Conservation (phyloP, 352 stramenopile species). For the Phytophthora uliginosa region DNA sequence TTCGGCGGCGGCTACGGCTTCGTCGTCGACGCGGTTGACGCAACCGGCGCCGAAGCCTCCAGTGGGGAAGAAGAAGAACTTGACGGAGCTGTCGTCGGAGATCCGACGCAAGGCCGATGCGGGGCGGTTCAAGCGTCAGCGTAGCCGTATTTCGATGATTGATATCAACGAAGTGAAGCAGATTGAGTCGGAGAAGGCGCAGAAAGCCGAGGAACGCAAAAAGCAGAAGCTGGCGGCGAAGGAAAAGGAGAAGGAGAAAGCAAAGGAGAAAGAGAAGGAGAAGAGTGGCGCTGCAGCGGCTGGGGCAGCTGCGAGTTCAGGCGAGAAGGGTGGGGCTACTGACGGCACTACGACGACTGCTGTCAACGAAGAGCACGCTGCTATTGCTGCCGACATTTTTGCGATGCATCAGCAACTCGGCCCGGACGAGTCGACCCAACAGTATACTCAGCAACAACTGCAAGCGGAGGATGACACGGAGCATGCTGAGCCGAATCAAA, state of each 20-base stretch:
- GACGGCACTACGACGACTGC: constrained; percentile 15
- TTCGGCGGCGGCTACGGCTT: constrained; percentile 24
- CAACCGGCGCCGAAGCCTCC: constrained; percentile 38
- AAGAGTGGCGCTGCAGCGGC: constrained; percentile 21
- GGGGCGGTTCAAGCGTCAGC: constrained; percentile 84
- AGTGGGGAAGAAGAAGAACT: constrained; percentile 70
- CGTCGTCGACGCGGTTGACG: constrained; percentile 36
- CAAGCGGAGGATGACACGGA: constrained; percentile 20
- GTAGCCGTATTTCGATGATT: constrained; percentile 90
- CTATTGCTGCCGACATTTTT: constrained; percentile 49
- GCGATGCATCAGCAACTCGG: constrained; percentile 49
- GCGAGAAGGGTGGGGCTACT: constrained; percentile 27
- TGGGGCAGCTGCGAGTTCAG: constrained; percentile 5
- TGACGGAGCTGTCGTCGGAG: constrained; percentile 79
- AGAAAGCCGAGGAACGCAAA: constrained; percentile 87
- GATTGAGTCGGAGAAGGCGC: constrained; percentile 88
- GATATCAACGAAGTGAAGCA: constrained; percentile 91
- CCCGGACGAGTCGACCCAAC: constrained; percentile 26
- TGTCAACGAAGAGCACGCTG: constrained; percentile 45
- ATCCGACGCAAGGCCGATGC: constrained; percentile 88
- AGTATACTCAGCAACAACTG: constrained; percentile 34
- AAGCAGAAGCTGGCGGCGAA: constrained; percentile 64
- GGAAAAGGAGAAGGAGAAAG: constrained; percentile 51
- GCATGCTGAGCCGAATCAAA: constrained; percentile 22
- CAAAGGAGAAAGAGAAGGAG: constrained; percentile 48